Evolutionary conservation across 768 basidiomycete species (phyloP).

Genomic region (Pleurotus pulmonarius): DNA sequence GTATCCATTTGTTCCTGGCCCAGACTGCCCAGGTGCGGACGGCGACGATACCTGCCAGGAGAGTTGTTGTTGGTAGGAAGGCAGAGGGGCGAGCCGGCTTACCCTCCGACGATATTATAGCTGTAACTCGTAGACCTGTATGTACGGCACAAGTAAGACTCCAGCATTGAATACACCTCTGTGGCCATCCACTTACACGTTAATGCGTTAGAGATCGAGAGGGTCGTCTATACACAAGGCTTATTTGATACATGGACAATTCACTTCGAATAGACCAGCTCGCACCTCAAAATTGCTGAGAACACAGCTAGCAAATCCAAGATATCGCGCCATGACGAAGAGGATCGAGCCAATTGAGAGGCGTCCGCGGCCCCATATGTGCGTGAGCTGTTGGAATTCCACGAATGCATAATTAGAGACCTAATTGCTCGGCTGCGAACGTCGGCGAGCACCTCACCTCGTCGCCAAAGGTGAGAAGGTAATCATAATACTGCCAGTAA

Average conservation of each 20-base stretch:
- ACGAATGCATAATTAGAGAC: no score
- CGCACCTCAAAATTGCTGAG: not conserved
- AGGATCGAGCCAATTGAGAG: not conserved
- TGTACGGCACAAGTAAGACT: not conserved
- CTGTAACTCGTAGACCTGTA: not conserved
- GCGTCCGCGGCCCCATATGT: not conserved
- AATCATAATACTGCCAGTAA: not conserved
- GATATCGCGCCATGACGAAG: conserved; percentile 1
- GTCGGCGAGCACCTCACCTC: not conserved
- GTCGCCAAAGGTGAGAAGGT: not conserved
- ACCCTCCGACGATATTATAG: conserved; percentile 4
- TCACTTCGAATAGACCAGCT: no score
- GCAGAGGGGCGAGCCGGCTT: no score
- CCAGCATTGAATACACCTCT: no score
- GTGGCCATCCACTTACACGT: not conserved
- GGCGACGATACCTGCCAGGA: not conserved
- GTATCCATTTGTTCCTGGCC: conserved; percentile 2
- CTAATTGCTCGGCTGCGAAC: no score
- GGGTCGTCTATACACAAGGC: not conserved
- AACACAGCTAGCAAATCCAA: not conserved
- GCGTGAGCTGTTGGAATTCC: not conserved
- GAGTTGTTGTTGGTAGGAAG: no score
- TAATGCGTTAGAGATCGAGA: not conserved
- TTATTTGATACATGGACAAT: no score
- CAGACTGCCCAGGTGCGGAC: conserved; percentile 4